Evolutionary conservation across 2,329 filamentous ascomycete species (phyloP).

Genomic region (Whalleya microplaca): DNA sequence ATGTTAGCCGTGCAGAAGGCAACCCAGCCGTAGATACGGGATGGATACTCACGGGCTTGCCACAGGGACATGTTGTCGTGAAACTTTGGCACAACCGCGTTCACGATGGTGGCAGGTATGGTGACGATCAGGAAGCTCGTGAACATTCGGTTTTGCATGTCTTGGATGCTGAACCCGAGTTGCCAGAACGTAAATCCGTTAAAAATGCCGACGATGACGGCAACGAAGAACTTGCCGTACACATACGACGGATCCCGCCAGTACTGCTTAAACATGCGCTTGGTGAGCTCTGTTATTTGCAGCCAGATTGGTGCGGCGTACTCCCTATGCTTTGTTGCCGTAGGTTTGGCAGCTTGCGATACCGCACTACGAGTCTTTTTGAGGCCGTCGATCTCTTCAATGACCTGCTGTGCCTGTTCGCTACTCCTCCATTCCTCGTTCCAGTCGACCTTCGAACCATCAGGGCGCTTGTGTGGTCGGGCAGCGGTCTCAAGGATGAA

Average conservation of each 20-base stretch:
- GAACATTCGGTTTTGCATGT: slow-evolving; percentile 81
- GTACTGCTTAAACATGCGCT: slow-evolving; percentile 72
- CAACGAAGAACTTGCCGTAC: slow-evolving; percentile 75
- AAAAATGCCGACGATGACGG: slow-evolving; percentile 74
- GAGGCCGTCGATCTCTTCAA: slow-evolving; percentile 68
- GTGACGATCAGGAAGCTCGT: slow-evolving; percentile 68
- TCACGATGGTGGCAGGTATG: slow-evolving; percentile 72
- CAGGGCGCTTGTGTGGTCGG: slow-evolving; percentile 37
- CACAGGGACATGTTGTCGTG: slow-evolving; percentile 73
- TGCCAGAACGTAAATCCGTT: slow-evolving; percentile 80
- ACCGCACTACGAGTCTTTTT: slow-evolving; percentile 41
- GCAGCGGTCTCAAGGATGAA: slow-evolving; percentile 53
- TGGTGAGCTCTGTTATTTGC: slow-evolving; percentile 69
- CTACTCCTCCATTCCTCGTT: slow-evolving; percentile 75
- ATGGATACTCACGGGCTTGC: slow-evolving; percentile 74
- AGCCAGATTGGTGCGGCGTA: slow-evolving; percentile 68
- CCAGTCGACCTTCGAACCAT: slow-evolving; percentile 63
- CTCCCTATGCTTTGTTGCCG: slow-evolving; percentile 55
- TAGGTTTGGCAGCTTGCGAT: slow-evolving; percentile 11
- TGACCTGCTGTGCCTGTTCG: slow-evolving; percentile 59
- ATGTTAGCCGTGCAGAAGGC: slow-evolving; percentile 77
- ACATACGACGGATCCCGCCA: slow-evolving; percentile 78
- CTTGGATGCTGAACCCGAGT: slow-evolving; percentile 65
- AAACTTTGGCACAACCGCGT: slow-evolving; percentile 77
- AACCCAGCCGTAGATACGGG: slow-evolving; percentile 76